These are phyloP conservation scores for Flaveria robusta DNA, from an alignment of 129 eudicot species.

Conservation along the genomic window DNA sequence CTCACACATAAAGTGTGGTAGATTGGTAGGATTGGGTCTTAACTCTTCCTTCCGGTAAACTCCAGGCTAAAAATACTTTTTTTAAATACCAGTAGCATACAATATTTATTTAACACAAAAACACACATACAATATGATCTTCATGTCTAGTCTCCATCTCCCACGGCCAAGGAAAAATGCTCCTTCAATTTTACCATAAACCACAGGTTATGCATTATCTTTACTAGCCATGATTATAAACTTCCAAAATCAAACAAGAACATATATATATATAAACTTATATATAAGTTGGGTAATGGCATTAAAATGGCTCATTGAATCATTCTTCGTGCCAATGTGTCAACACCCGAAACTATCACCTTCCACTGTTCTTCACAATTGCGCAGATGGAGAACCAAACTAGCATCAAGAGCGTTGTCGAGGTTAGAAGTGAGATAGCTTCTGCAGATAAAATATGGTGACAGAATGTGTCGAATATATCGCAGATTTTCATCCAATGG, in stretches of 20 bases:
- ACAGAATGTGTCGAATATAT: slow-evolving; percentile 52
- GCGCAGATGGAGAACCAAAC: slow-evolving; percentile 46
- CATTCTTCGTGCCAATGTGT: not conserved
- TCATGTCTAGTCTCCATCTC: not conserved
- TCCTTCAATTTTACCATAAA: no score
- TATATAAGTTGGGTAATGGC: not conserved
- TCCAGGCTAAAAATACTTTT: no score
- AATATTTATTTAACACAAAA: no score
- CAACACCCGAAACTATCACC: not conserved
- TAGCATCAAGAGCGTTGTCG: slow-evolving; percentile 49
- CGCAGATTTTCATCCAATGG: slow-evolving; percentile 58
- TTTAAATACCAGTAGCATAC: no score
- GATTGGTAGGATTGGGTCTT: no score
- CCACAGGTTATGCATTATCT: not conserved
- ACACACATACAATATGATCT: not conserved
- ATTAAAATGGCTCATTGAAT: not conserved
- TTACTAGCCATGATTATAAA: no score
- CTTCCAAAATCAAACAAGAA: not conserved
- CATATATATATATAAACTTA: not conserved
- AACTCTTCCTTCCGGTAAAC: no score
- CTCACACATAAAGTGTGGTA: no score
- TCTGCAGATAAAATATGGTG: slow-evolving; percentile 47
- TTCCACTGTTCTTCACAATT: slow-evolving; percentile 44
- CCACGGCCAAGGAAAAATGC: not conserved
- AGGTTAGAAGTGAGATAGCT: slow-evolving; percentile 35